Percentiles rank a stretch among this genome's conserved stretches.
Evolutionary conservation across 2,329 filamentous ascomycete species (phyloP).

Genomic region (Cladophialophora exuberans): DNA sequence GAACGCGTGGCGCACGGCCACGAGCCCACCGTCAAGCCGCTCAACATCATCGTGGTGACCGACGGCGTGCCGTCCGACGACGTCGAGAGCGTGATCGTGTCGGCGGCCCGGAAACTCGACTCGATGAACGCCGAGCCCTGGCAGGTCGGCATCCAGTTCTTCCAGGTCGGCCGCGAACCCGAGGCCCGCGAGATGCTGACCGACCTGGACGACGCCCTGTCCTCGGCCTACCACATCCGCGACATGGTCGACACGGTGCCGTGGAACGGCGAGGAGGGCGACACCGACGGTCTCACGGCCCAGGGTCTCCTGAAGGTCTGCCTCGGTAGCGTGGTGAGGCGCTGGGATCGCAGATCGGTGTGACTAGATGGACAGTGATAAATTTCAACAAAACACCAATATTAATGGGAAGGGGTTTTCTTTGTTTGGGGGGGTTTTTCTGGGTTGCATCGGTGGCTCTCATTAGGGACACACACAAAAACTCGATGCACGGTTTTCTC

Average conservation of each 20-base stretch:
- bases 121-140: constrained; percentile 69
- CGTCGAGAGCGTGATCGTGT: constrained; percentile 69
- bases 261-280: constrained; percentile 59
- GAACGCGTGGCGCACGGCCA: constrained; percentile 45
- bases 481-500: too few relatives aligned
- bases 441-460: too few relatives aligned
- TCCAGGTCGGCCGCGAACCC: constrained; percentile 81
- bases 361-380: too few relatives aligned
- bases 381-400: too few relatives aligned
- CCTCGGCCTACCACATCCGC: constrained; percentile 61
- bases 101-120: constrained; percentile 71
- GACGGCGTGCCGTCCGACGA: constrained; percentile 84
- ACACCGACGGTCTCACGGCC: constrained; percentile 60
- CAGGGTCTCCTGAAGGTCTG: constrained; percentile 80
- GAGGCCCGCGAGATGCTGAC: constrained; percentile 67
- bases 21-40: constrained; percentile 63
- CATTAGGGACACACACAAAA: too few relatives aligned
- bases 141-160: constrained; percentile 93
- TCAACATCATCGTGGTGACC: constrained; percentile 92
- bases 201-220: constrained; percentile 75
- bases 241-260: constrained; percentile 94
- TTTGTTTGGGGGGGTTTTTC: too few relatives aligned
- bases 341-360: constrained; percentile 56
- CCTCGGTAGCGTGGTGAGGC: constrained; percentile 73
- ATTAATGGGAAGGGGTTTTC: too few relatives aligned